phyloP scores from a whole-genome alignment of 129 eudicot species.

The Flaveria linearis region DNA sequence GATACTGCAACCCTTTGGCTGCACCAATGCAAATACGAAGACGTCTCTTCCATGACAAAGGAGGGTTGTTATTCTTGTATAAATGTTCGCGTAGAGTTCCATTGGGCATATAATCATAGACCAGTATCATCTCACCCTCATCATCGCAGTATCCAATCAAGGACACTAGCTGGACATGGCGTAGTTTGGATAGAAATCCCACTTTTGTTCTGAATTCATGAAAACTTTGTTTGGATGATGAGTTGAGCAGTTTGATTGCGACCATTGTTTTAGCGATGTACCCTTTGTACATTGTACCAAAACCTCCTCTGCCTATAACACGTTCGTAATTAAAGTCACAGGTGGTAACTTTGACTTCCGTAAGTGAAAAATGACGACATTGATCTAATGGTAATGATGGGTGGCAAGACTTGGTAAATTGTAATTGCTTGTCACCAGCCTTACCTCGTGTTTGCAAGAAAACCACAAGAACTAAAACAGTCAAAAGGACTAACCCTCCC shows the following conservation, averaged over 20 bases:
- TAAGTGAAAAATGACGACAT: too few relatives aligned
- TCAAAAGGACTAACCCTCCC: too few relatives aligned
- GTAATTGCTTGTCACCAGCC: too few relatives aligned
- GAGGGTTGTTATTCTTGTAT: conserved; percentile 36
- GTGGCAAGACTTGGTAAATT: too few relatives aligned
- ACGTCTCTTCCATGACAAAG: conserved; percentile 43
- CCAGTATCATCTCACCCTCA: conserved; percentile 11
- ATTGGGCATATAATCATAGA: neutral
- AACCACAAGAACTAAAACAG: too few relatives aligned
- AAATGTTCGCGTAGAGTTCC: conserved; percentile 46
- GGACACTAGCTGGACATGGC: conserved; percentile 41
- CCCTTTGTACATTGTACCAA: conserved; percentile 39
- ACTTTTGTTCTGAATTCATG: conserved; percentile 40
- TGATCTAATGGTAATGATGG: too few relatives aligned
- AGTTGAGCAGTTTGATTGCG: conserved; percentile 46
- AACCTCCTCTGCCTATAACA: too few relatives aligned
- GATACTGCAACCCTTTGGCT: conserved; percentile 48
- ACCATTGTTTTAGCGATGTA: conserved; percentile 26
- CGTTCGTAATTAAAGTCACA: too few relatives aligned
- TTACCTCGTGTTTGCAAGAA: too few relatives aligned
- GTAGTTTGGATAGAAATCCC: conserved; percentile 26
- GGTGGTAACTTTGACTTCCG: too few relatives aligned
- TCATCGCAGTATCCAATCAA: conserved; percentile 48
- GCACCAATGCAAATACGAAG: conserved; percentile 54
- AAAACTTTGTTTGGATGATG: conserved; percentile 43